Percentiles rank a stretch among this genome's conserved stretches.
Evolutionary conservation across 2,329 filamentous ascomycete genomes (phyloP).

Genomic region (Huntiella decipiens): DNA sequence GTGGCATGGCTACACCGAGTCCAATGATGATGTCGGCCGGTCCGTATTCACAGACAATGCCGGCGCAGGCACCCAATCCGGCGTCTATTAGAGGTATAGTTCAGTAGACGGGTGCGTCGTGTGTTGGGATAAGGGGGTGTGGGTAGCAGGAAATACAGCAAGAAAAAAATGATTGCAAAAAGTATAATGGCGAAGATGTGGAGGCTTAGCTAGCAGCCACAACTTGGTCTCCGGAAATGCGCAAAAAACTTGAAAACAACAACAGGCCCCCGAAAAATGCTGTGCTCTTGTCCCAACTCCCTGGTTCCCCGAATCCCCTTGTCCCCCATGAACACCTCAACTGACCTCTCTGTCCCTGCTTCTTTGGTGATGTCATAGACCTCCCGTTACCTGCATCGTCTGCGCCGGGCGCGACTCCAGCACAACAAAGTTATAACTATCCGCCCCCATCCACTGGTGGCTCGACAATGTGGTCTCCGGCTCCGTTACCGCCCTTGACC

Average conservation of each 20-base stretch:
- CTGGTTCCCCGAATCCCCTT: no score
- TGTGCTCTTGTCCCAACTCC: no score
- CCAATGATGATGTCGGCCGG: conserved; percentile 45
- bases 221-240: no score
- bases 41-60: conserved; percentile 51
- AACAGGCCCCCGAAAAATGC: no score
- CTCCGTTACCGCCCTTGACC: conserved; percentile 35
- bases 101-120: conserved; percentile 19
- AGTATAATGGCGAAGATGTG: no score
- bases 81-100: conserved; percentile 54
- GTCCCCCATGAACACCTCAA: no score
- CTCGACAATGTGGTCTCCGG: conserved; percentile 39
- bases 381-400: conserved; percentile 39
- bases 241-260: no score
- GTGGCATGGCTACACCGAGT: conserved; percentile 29
- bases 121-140: no score
- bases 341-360: no score
- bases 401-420: conserved; percentile 24
- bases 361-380: not conserved
- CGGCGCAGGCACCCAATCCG: conserved; percentile 50
- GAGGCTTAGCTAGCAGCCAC: no score
- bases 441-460: conserved; percentile 25
- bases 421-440: conserved; percentile 43
- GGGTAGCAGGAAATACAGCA: no score
- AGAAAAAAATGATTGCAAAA: no score